Base-by-base conservation (phyloP, 2,329 filamentous ascomycete genomes). In the Colletotrichum tabaci region DNA sequence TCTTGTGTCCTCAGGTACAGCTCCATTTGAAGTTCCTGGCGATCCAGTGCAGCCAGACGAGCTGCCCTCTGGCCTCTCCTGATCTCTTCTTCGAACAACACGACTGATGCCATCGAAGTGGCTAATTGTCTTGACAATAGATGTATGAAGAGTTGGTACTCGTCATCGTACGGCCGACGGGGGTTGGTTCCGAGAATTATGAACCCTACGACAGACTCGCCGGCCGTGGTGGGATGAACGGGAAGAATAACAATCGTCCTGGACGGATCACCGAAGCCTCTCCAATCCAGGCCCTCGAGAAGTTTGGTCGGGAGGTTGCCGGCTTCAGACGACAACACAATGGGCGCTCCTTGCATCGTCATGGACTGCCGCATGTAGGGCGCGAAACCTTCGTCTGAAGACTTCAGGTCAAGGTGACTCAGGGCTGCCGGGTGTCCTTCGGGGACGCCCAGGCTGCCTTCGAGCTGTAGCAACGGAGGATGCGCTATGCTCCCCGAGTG, bases 51-150 rank as follows among this genome's bases (percentile, higher is more conserved):
- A 12, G 94, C 94, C 44, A 95, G 84, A 66, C 89, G 90, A 23
- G 93, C 94, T 1, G 93, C 93, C 75, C 87, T 88, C 79, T 94
- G 91, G 0, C 93, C 92, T 72, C 93, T 87, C 70, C 88, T 89
- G 74, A 96, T 95, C 78, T 96, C 94, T 75, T 96, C 93, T 78
- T 96, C 93, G 69, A 95, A 95, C 2, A 96, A 81, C 0, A 95
- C 92, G 0, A 95, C 93, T 0, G 93, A 95, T 1, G 93, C 93
- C 79, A 96, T 87, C 0, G 93, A 94, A 0, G 93, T 96, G 10
- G 92, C 93, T 10, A 96, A 84, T 78, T 96, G 94, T 26, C 93
- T 88, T 57, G 91, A 92, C 6, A 96, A 82, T 1, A 96, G 85
- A 75, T 93, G 91, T 47, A 96, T 86, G 76, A 96, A 96, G 0